These are phyloP conservation scores for Metahyphopichia silvanorum DNA, from an alignment of 805 yeast genomes.

Conservation along the genomic window DNA sequence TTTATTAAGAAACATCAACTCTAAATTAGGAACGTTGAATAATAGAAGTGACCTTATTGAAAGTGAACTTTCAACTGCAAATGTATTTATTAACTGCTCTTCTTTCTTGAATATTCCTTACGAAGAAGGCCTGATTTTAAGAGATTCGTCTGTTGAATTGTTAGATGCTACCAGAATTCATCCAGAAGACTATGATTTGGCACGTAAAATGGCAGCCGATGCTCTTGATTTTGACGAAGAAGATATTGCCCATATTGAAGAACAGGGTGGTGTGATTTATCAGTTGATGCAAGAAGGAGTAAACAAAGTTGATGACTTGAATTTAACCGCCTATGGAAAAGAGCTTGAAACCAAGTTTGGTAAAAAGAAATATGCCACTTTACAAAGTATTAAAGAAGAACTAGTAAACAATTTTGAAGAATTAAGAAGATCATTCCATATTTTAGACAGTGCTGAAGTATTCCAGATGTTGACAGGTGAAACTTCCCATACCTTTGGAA, in stretches of 20 bases:
- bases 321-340: conserved; percentile 87
- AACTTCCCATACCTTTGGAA: conserved; percentile 60
- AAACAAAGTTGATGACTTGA: conserved; percentile 76
- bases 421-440: conserved; percentile 68
- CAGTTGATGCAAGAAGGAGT: conserved; percentile 71
- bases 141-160: conserved; percentile 68
- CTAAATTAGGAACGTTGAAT: conserved; percentile 51
- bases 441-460: conserved; percentile 64
- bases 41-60: conserved; percentile 82
- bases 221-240: conserved; percentile 96
- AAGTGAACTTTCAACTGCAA: conserved; percentile 72
- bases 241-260: conserved; percentile 75
- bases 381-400: conserved; percentile 83
- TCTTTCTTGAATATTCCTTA: conserved; percentile 80
- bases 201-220: conserved; percentile 97
- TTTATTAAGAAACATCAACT: conserved; percentile 73
- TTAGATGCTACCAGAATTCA: conserved; percentile 95
- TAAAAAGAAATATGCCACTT: conserved; percentile 71
- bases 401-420: conserved; percentile 86
- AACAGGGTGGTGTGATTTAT: conserved; percentile 77
- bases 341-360: conserved; percentile 75
- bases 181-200: conserved; percentile 95
- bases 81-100: conserved; percentile 86
- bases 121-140: conserved; percentile 49
- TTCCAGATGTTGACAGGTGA: conserved; percentile 92